These are phyloP conservation scores for Blastomyces parvus DNA, from an alignment of 2,329 filamentous ascomycete species.

Conservation along the genomic window DNA sequence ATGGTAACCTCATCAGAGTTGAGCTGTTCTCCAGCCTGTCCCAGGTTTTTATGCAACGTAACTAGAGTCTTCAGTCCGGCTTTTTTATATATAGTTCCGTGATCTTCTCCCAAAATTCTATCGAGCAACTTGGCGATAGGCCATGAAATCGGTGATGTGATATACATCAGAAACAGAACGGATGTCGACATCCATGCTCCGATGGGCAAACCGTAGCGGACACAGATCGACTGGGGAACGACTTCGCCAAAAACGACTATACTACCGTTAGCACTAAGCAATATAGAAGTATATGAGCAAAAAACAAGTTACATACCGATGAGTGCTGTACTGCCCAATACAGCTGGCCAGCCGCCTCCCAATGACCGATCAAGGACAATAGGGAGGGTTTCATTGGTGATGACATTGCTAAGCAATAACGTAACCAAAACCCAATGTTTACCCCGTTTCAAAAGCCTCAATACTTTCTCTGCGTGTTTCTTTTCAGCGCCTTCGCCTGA, in stretches of 20 bases:
- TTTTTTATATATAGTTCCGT: conserved; percentile 97
- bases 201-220: conserved; percentile 89
- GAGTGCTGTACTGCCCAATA: conserved; percentile 82
- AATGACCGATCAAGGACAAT: conserved; percentile 91
- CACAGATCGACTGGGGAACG: conserved; percentile 89
- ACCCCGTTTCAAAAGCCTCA: conserved; percentile 69
- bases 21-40: conserved; percentile 71
- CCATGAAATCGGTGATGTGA: conserved; percentile 83
- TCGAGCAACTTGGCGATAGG: conserved; percentile 94
- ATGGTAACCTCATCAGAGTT: conserved; percentile 98
- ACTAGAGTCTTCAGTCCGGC: conserved; percentile 93
- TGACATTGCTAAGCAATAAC: conserved; percentile 86
- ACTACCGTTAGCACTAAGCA: conserved; percentile 7
- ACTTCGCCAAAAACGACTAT: conserved; percentile 96
- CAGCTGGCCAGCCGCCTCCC: conserved; percentile 87
- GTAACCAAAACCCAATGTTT: conserved; percentile 99
- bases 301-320: conserved; percentile 57
- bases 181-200: conserved; percentile 87
- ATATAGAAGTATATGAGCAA: not conserved
- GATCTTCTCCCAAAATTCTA: conserved; percentile 83
- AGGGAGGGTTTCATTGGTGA: conserved; percentile 92
- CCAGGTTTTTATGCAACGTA: conserved; percentile 74
- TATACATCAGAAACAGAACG: conserved; percentile 81
- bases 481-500: conserved; percentile 78
- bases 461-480: conserved; percentile 72